phyloP scores from a whole-genome alignment of 345 rosid genomes.

The Aurinia saxatilis region DNA sequence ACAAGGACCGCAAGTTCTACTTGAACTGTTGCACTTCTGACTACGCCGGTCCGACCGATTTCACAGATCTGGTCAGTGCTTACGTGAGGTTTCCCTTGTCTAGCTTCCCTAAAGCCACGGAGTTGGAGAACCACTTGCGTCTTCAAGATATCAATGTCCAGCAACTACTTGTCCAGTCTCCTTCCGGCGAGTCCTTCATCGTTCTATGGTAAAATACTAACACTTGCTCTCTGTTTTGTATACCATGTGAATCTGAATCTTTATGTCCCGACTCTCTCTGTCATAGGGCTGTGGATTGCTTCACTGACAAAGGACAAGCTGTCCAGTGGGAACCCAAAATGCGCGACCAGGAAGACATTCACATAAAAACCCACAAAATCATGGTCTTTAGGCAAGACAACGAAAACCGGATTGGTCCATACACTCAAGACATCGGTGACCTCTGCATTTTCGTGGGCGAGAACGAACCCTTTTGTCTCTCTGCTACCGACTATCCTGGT shows the following conservation, averaged over 20 bases:
- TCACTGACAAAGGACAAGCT: neutral
- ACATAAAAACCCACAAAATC: neutral
- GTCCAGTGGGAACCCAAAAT: neutral
- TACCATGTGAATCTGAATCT: too few species aligned
- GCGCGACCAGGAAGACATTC: neutral
- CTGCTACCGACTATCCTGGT: neutral
- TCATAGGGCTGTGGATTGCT: neutral
- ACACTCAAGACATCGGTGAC: neutral
- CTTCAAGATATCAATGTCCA: neutral
- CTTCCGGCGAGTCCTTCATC: neutral
- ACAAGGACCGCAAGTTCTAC: neutral
- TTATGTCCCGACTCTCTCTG: too few species aligned
- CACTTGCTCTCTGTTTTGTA: neutral
- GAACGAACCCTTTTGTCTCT: neutral
- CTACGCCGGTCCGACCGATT: neutral
- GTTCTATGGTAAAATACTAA: neutral
- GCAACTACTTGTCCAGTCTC: neutral
- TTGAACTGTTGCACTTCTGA: neutral
- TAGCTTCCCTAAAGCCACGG: neutral
- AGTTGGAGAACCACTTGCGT: neutral
- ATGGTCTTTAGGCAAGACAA: neutral
- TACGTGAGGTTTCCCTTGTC: neutral
- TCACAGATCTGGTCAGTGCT: conserved; percentile 2
- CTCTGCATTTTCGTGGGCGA: neutral
- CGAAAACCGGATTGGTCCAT: neutral